A percentile compares a stretch with the other conserved stretches of the same genome.
Conservation (phyloP, 768 basidiomycete species). For the Kwoniella dendrophila region DNA sequence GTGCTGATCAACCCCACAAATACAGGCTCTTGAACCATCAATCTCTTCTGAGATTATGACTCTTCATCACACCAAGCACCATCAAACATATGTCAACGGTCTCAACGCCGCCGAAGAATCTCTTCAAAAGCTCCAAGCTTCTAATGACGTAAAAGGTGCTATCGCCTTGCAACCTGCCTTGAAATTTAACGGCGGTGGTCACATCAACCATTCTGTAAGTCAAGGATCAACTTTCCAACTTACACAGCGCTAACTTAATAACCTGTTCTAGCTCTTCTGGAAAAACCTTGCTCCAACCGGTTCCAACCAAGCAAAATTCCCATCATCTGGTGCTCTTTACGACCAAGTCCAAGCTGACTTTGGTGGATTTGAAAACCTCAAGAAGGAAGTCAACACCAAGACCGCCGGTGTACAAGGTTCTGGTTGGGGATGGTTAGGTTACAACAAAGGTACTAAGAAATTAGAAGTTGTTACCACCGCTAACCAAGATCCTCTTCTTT, state of each 20-base stretch:
- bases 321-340: slow-evolving; percentile 68
- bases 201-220: slow-evolving; percentile 57
- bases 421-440: slow-evolving; percentile 96
- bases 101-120: slow-evolving; percentile 85
- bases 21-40: slow-evolving; percentile 77
- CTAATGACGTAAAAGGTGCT: slow-evolving; percentile 69
- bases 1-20: background rate
- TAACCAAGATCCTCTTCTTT: slow-evolving; percentile 91
- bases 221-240: background rate
- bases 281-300: slow-evolving; percentile 82
- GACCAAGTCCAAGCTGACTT: slow-evolving; percentile 59
- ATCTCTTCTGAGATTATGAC: slow-evolving; percentile 90
- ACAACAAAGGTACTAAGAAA: slow-evolving; percentile 66
- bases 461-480: slow-evolving; percentile 90
- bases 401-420: slow-evolving; percentile 87
- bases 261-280: slow-evolving; percentile 74
- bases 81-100: slow-evolving; percentile 89
- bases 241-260: background rate
- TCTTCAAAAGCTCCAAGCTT: slow-evolving; percentile 62
- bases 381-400: slow-evolving; percentile 79
- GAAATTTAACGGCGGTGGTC: slow-evolving; percentile 96
- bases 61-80: slow-evolving; percentile 93
- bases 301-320: slow-evolving; percentile 60
- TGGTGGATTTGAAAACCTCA: slow-evolving; percentile 71
- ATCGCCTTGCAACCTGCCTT: slow-evolving; percentile 87